Evolutionary conservation across 1,139 yeast genomes (phyloP), one percentile per base, ranked within the genome.

Genomic region (Pichiaceae sp.): DNA sequence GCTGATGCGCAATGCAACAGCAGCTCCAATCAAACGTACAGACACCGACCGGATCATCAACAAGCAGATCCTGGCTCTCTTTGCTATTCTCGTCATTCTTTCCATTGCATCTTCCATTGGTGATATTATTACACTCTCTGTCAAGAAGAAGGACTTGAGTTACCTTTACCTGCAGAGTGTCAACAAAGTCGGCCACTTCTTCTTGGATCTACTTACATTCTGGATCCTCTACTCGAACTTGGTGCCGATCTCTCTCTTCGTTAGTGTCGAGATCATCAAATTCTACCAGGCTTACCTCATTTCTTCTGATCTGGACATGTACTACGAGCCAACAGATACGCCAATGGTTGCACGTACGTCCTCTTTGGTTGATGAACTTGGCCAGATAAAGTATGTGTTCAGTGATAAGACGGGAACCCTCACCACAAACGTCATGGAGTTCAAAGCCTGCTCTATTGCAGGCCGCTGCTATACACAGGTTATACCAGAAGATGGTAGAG

Each of bases 1-100:
- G 54, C 70, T 93, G 46, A 91, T 93, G 98, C 76, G 98, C 55
- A 93, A 93, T 63, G 98, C 99, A 12, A 89, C 97, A 2, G 96
- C 98, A 3, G 81, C 99, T 1, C 98, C 98, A 4, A 93, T 93
- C 51, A 93, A 93, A 56, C 73, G 95, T 52, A 93, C 98, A 1
- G 96, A 95, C 20, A 97, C 93, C 12, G 99, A 93, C 64, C 76
- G 95, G 59, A 85, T 89, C 60, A 89, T 93, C 47, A 93, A 93
- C 57, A 63, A 85, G 50, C 98, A 93, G 58, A 91, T 91, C 52
- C 66, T 91, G 45, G 95, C 91, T 2, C 65, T 93, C 42, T 91
- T 93, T 56, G 74, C 81, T 27, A 79, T 93, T 39, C 71, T 93
- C 47, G 75, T 91, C 29, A 67, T 75, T 4, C 68, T 93, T 39